Conservation (phyloP, 176 grass and related monocot species). For the Lolium rigidum region DNA sequence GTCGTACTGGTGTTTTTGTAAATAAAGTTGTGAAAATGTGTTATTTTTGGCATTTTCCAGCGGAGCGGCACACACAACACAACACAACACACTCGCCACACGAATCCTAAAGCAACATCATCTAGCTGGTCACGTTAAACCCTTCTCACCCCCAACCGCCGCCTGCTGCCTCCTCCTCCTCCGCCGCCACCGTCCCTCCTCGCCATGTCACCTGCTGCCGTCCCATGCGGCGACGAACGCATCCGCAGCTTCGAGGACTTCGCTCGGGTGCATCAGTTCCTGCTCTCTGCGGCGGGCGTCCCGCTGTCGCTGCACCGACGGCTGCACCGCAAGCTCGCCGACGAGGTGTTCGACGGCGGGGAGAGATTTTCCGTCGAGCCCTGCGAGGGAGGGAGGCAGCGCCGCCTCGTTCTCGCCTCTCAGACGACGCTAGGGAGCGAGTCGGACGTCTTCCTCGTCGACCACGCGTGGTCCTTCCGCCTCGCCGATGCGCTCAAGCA, state of each 20-base stretch:
- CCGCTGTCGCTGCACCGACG: slow-evolving; percentile 61
- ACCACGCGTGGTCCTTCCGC: slow-evolving; percentile 97
- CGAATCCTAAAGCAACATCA: neutral
- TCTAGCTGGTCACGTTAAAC: neutral
- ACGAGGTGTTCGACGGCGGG: slow-evolving; percentile 91
- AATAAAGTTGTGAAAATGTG: no score
- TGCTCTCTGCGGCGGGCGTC: slow-evolving; percentile 71
- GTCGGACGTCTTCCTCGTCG: slow-evolving; percentile 82
- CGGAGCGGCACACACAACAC: no score
- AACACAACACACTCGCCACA: no score
- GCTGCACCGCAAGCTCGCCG: slow-evolving; percentile 80
- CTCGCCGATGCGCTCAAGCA: slow-evolving; percentile 82
- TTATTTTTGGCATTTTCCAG: no score
- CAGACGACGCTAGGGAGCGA: slow-evolving; percentile 47
- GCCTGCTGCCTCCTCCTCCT: neutral
- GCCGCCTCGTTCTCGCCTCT: slow-evolving; percentile 59
- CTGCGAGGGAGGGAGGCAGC: slow-evolving; percentile 64
- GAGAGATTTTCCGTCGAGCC: slow-evolving; percentile 71
- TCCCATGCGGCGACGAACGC: neutral
- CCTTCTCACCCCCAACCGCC: slow-evolving; percentile 13
- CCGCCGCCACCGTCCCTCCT: slow-evolving; percentile 31
- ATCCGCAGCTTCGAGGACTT: slow-evolving; percentile 73
- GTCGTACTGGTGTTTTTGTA: no score
- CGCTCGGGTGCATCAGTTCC: slow-evolving; percentile 68
- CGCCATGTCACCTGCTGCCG: slow-evolving; percentile 42